These are phyloP conservation scores for Hyphopichia fennica DNA, from an alignment of 1,139 yeast genomes.

Conservation along the genomic window DNA sequence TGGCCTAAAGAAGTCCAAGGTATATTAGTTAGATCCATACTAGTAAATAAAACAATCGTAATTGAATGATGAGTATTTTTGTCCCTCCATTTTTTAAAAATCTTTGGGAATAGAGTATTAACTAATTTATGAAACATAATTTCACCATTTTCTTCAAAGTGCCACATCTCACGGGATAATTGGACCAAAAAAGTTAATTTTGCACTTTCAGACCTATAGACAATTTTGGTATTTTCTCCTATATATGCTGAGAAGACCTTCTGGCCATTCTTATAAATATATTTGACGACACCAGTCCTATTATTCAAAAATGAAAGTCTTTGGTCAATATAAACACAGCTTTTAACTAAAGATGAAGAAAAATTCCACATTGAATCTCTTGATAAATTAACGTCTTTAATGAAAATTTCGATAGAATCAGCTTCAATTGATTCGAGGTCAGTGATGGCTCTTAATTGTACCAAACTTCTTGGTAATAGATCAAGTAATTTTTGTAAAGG, in stretches of 20 bases:
- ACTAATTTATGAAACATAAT: conserved; percentile 90
- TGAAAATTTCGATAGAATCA: conserved; percentile 78
- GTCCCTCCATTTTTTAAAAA: conserved; percentile 85
- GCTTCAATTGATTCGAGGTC: conserved; percentile 54
- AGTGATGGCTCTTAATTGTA: conserved; percentile 48
- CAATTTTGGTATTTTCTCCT: conserved; percentile 72
- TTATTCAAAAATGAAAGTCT: conserved; percentile 59
- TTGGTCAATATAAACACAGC: conserved; percentile 70
- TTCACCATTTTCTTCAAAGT: conserved; percentile 95
- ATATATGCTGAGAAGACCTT: conserved; percentile 64
- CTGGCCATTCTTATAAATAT: conserved; percentile 70
- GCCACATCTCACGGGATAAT: conserved; percentile 96
- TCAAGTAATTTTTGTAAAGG: conserved; percentile 64
- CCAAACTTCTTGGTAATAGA: conserved; percentile 63
- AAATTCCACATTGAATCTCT: conserved; percentile 95
- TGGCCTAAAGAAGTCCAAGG: conserved; percentile 57
- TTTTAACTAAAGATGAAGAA: conserved; percentile 58
- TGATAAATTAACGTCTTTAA: conserved; percentile 78
- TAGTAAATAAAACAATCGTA: conserved; percentile 84
- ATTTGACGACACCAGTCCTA: conserved; percentile 61
- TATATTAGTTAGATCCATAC: conserved; percentile 66
- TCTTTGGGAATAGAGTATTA: conserved; percentile 85
- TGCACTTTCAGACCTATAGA: conserved; percentile 90
- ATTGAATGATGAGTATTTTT: conserved; percentile 87
- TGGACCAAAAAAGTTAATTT: conserved; percentile 81